Conservation (phyloP, 768 basidiomycete species). For the Naematelia aurantialba region DNA sequence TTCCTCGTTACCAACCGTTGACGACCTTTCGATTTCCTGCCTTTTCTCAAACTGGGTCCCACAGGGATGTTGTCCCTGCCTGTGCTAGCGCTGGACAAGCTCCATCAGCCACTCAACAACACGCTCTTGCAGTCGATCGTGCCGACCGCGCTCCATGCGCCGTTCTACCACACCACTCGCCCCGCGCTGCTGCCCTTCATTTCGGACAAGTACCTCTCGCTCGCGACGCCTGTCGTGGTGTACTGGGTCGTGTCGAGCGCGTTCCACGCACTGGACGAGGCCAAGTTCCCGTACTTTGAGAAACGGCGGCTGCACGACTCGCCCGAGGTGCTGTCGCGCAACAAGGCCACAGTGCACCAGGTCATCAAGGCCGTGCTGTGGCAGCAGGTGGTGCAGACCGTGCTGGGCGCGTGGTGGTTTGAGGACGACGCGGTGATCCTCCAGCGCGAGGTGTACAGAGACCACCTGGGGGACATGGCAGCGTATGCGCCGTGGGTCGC, state of each 20-base stretch:
- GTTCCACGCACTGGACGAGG: constrained; percentile 76
- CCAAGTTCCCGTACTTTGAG: constrained; percentile 65
- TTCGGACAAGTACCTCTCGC: constrained; percentile 67
- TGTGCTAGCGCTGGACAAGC: constrained; percentile 2
- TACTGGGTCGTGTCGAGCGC: constrained; percentile 80
- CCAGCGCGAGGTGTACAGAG: constrained; percentile 35
- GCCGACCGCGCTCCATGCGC: constrained; percentile 40
- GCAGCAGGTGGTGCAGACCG: constrained; percentile 82
- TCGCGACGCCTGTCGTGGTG: constrained; percentile 69
- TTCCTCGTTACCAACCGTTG: constrained; percentile 6
- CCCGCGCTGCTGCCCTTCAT: constrained; percentile 55
- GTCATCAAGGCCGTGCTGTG: constrained; percentile 77
- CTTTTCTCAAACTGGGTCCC: constrained; percentile 4
- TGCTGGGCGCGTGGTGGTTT: constrained; percentile 67
- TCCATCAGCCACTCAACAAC: constrained; percentile 20
- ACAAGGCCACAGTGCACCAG: constrained; percentile 65
- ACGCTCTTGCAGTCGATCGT: constrained; percentile 39
- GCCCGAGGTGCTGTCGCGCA: constrained; percentile 67
- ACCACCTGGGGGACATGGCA: constrained; percentile 45
- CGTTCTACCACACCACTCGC: constrained; percentile 51
- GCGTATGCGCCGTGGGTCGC: constrained; percentile 50
- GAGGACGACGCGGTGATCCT: constrained; percentile 52
- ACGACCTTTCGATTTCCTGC: constrained; percentile 2
- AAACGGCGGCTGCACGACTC: constrained; percentile 85
- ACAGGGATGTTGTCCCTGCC: constrained; percentile 3